These are phyloP conservation scores for Trametes sanguinea DNA, from an alignment of 768 basidiomycete genomes.

Conservation along the genomic window DNA sequence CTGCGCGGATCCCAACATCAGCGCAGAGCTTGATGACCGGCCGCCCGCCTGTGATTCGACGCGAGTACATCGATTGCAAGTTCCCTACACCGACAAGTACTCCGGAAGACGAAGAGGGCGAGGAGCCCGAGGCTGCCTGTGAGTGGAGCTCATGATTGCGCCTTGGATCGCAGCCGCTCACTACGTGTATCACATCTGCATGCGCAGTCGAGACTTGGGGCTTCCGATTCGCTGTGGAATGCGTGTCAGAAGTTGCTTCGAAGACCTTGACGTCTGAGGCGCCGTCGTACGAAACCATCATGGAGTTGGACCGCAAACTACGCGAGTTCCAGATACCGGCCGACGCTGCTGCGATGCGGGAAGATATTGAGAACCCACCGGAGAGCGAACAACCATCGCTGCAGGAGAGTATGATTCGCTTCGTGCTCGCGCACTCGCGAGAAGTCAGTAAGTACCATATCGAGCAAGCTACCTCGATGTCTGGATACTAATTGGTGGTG, in stretches of 20 bases:
- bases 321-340: slow-evolving; percentile 60
- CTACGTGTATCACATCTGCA: background rate
- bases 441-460: slow-evolving; percentile 52
- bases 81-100: slow-evolving; percentile 42
- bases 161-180: background rate
- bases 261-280: slow-evolving; percentile 64
- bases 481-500: background rate
- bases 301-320: slow-evolving; percentile 70
- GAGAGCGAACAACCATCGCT: slow-evolving; percentile 27
- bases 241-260: slow-evolving; percentile 62
- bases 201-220: slow-evolving; percentile 58
- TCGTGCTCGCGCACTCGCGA: slow-evolving; percentile 42
- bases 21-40: slow-evolving; percentile 67
- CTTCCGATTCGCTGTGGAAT: slow-evolving; percentile 65
- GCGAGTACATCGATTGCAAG: slow-evolving; percentile 67
- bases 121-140: slow-evolving; percentile 22
- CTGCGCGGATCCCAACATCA: background rate
- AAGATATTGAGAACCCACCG: slow-evolving; percentile 25
- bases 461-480: slow-evolving; percentile 36
- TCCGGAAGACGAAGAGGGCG: slow-evolving; percentile 32
- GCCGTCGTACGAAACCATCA: slow-evolving; percentile 63
- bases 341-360: slow-evolving; percentile 43
- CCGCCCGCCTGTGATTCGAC: slow-evolving; percentile 67
- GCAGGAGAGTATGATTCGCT: slow-evolving; percentile 41
- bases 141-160: background rate